Evolutionary conservation across 306 rosid genomes (phyloP), one percentile per base, ranked within the genome.

Genomic region (Pterocarpus santalinus): DNA sequence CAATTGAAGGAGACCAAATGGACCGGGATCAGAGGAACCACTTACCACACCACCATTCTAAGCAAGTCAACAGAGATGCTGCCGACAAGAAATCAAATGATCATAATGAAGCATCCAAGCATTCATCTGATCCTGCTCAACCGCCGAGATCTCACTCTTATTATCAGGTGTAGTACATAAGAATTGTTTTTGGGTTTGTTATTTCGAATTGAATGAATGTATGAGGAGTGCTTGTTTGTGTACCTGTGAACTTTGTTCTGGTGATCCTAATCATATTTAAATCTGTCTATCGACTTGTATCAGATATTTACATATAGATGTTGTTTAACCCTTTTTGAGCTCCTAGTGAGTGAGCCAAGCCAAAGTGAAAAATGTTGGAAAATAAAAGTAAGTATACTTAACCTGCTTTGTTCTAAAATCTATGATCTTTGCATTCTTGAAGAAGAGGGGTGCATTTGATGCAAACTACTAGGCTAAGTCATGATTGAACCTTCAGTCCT

Each of bases 121-220:
- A 71, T 78, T 84, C 89, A 2, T 76, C 92, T n/a, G 61, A 55
- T 55, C 61, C 61, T 55, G 4, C 61, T 56, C 91, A 86, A 79
- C 83, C 51, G 5, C 80, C 93, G 8, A 87, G 90, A 79, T 63
- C 98, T 47, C 92, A 90, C 72, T 85, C 93, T 79, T 65, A 60
- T 81, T 75, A 79, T 72, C 91, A 95, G 99, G 99, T 95, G 70
- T 53, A 78, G 65, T 72, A 43, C 33, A 61, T 60, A 36, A 33
- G 7, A 9, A 15, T 35, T 38, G 32, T 30, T 15, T 51, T 44
- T 39, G 10, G 34, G 7, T 55, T 10, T 55, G 7, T 5, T 55
- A 5, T 55, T 36, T 12, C 36, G 43, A 36, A 7, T 61, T 32
- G 47, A 57, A 72, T 39, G 67, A 68, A 64, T 79, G 74, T 16